Percentiles rank a stretch among this genome's conserved stretches.
These are phyloP conservation scores for Chlorophyllum brunneum DNA, from an alignment of 768 basidiomycete genomes.

Conservation along the genomic window DNA sequence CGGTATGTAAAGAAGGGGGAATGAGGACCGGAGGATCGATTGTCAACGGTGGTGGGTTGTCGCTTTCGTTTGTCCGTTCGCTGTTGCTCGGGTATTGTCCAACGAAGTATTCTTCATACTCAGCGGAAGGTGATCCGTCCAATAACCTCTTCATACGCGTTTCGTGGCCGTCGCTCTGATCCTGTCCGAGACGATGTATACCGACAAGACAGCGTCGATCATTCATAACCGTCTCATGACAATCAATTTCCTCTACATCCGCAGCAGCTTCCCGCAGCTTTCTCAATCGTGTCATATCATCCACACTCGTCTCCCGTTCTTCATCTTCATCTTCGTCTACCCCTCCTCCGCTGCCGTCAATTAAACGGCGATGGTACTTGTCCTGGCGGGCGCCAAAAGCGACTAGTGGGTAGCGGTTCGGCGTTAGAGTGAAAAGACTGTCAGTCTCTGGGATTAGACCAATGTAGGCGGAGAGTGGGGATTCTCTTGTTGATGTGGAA, in stretches of 20 bases:
- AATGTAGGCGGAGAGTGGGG: conserved; percentile 71
- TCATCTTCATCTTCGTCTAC: conserved; percentile 9
- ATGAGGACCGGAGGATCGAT: conserved; percentile 2
- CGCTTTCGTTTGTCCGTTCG: background rate
- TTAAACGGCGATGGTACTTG: conserved; percentile 1
- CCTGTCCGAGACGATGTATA: conserved; percentile 53
- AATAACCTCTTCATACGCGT: conserved; percentile 48
- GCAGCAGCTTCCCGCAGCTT: conserved; percentile 10
- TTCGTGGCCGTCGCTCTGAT: conserved; percentile 44
- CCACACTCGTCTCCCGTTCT: conserved; percentile 11
- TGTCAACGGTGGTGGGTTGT: background rate
- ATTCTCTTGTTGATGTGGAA: conserved; percentile 34
- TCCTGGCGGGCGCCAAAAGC: conserved; percentile 44
- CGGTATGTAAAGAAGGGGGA: background rate
- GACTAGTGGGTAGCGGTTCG: conserved; percentile 77
- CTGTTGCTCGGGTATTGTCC: background rate
- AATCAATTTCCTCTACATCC: conserved; percentile 1
- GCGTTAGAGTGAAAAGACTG: conserved; percentile 84
- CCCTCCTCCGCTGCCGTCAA: conserved; percentile 16
- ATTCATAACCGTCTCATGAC: conserved; percentile 14
- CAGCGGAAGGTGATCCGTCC: conserved; percentile 32
- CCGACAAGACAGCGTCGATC: conserved; percentile 65
- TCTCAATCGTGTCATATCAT: conserved; percentile 13
- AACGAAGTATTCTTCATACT: background rate
- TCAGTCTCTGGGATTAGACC: conserved; percentile 70